Evolutionary conservation across 371 early-diverging fungal genomes (phyloP).

Genomic region (Neoconidiobolus thromboides): DNA sequence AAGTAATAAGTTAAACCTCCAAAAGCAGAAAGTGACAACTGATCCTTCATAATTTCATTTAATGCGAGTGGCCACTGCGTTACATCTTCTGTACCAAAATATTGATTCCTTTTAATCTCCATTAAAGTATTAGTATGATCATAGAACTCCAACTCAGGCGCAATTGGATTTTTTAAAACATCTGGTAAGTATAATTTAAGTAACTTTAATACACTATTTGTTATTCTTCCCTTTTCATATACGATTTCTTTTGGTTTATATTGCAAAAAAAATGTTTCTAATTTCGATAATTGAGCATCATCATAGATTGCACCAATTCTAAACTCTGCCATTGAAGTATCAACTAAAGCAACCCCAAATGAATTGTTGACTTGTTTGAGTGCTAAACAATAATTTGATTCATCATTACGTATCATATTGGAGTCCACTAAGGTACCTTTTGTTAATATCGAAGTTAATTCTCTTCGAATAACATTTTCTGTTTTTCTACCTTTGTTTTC

Average conservation of each 20-base stretch:
- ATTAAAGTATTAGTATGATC: constrained; percentile 34
- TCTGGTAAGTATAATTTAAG: constrained; percentile 24
- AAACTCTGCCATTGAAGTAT: constrained; percentile 87
- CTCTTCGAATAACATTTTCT: constrained; percentile 86
- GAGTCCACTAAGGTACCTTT: constrained; percentile 89
- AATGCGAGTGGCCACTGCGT: constrained; percentile 22
- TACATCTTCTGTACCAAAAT: constrained; percentile 28
- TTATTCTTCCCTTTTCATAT: constrained; percentile 52
- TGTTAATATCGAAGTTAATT: constrained; percentile 86
- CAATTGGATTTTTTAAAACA: constrained; percentile 16
- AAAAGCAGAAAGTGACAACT: constrained; percentile 37
- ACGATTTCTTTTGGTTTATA: constrained; percentile 78
- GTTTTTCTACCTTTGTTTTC: constrained; percentile 14
- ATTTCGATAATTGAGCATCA: constrained; percentile 58
- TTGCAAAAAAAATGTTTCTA: constrained; percentile 88
- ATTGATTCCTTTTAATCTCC: constrained; percentile 41
- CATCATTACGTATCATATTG: constrained; percentile 64
- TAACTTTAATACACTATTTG: constrained; percentile 36
- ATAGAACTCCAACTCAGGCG: constrained; percentile 75
- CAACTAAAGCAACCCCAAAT: constrained; percentile 84
- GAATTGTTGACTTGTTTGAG: constrained; percentile 31
- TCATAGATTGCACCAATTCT: constrained; percentile 63
- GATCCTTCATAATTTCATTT: constrained; percentile 10
- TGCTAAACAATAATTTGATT: constrained; percentile 83
- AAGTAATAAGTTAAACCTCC: constrained; percentile 73